Evolutionary conservation across 2,329 filamentous ascomycete genomes (phyloP).

Genomic region (Nemania sp.): DNA sequence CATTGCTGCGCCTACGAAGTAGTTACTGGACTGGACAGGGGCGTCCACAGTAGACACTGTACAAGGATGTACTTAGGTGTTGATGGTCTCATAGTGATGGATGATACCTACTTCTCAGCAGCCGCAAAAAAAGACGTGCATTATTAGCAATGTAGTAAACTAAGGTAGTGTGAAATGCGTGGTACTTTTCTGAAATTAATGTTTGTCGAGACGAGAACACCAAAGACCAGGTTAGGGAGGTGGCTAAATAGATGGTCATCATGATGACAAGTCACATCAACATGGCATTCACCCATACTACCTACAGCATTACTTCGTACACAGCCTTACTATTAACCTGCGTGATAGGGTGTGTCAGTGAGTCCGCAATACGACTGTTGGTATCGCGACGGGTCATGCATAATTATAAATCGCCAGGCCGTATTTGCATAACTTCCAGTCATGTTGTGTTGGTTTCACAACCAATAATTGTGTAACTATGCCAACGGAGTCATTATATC

Average conservation of each 20-base stretch:
- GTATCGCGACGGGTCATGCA: background rate
- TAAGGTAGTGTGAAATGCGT: conserved; percentile 20
- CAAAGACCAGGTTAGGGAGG: background rate
- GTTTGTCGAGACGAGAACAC: background rate
- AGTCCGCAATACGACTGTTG: too few relatives aligned
- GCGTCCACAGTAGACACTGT: background rate
- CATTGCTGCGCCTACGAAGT: conserved; percentile 23
- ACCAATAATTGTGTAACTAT: background rate
- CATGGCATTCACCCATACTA: background rate
- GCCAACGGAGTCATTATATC: background rate
- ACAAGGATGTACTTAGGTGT: background rate
- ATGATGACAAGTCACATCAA: conserved; percentile 7
- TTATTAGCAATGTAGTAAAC: conserved; percentile 3
- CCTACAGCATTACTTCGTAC: background rate
- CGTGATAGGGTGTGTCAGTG: background rate
- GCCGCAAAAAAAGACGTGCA: background rate
- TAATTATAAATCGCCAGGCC: conserved; percentile 1
- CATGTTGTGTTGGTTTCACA: conserved; percentile 10
- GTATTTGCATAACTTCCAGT: conserved; percentile 16
- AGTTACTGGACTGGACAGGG: background rate
- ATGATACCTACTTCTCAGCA: too few relatives aligned
- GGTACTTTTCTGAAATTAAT: conserved; percentile 23
- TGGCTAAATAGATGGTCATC: background rate
- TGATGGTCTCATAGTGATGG: too few relatives aligned
- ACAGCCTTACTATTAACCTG: conserved; percentile 15